Evolutionary conservation across 2,329 filamentous ascomycete genomes (phyloP).

Genomic region (Lizonia empirigonia): DNA sequence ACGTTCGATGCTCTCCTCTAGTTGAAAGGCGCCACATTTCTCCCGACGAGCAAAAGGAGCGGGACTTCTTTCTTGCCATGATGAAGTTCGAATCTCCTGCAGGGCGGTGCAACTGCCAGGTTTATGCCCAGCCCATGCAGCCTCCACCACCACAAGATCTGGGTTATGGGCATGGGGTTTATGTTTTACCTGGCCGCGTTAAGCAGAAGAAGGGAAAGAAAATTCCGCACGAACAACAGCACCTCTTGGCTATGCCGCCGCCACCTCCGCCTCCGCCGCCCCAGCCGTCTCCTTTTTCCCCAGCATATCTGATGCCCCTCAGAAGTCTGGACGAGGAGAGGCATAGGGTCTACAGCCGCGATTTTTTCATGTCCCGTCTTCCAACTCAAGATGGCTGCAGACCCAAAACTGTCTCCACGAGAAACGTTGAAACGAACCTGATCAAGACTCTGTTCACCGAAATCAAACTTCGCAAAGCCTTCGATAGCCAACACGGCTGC

Average conservation of each 20-base stretch:
- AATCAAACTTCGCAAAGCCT: slow-evolving; percentile 23
- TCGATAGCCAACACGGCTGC: slow-evolving; percentile 23
- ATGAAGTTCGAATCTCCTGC: neutral
- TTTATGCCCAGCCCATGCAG: neutral
- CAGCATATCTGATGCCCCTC: neutral
- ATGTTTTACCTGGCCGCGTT: neutral
- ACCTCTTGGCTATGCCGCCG: neutral
- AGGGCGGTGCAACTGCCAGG: neutral
- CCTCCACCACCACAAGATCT: neutral
- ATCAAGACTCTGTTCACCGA: slow-evolving; percentile 36
- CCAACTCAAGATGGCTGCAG: slow-evolving; percentile 19
- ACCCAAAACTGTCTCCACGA: slow-evolving; percentile 3
- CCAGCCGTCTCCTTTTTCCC: slow-evolving; percentile 2
- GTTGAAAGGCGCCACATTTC: neutral
- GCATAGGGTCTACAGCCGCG: slow-evolving; percentile 17
- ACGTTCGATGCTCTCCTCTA: neutral
- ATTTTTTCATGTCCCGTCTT: slow-evolving; percentile 38
- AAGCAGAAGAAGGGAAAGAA: slow-evolving; percentile 3
- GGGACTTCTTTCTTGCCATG: slow-evolving; percentile 29
- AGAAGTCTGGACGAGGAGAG: slow-evolving; percentile 23
- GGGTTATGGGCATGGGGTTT: neutral
- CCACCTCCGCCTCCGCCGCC: slow-evolving; percentile 8
- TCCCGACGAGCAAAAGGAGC: slow-evolving; percentile 12
- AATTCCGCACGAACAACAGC: no score
- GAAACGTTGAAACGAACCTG: slow-evolving; percentile 29